Base-by-base conservation (phyloP, 805 yeast species). In the Wickerhamiella brachini region DNA sequence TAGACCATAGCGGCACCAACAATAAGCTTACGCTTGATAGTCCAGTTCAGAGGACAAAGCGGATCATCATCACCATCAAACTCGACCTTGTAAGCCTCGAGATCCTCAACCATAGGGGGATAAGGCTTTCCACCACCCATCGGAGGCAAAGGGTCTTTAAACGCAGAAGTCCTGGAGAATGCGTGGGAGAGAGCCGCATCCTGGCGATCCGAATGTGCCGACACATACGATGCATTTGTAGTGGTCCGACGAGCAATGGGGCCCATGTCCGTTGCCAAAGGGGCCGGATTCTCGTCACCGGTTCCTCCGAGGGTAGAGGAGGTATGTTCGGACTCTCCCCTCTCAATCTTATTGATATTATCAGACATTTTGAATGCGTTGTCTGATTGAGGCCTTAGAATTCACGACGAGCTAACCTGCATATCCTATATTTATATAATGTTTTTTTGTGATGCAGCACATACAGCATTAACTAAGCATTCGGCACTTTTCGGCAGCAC, bases 51-150 rank as follows among this genome's bases (percentile, higher is more conserved):
- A 0, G 96, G 95, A 63, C 81, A 86, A 8, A 67, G 52, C 1
- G 95, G 95, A 62, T 88, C 96, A 47, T 79, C 71, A 1, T 82
- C 81, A 0, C 95, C 95, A 61, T 83, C 83, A 60, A 73, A 86
- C 2, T 81, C 74, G 7, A 87, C 95, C 10, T 77, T 72, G 62
- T 80, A 87, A 50, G 64, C 64, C 22, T 48, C 52, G 8, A 46
- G n/a, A 15, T 43, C 46, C 13, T 23, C 6, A 7, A 48, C 31
- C 31, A 18, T 29, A 3, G 47, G 37, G 22, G 47, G 47, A 24
- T 45, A 45, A 3, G 47, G 37, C 39, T 29, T 45, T 12, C 23
- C 39, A 5, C 22, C 47, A 15, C 47, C 47, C 47, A 45, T 45
- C 3, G 24, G 17, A 9, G 37, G 47, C 31, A 45, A 23, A 5